A percentile compares a stretch with the other conserved stretches of the same genome.
phyloP scores from a whole-genome alignment of 768 basidiomycete species.

The Astraeus odoratus region DNA sequence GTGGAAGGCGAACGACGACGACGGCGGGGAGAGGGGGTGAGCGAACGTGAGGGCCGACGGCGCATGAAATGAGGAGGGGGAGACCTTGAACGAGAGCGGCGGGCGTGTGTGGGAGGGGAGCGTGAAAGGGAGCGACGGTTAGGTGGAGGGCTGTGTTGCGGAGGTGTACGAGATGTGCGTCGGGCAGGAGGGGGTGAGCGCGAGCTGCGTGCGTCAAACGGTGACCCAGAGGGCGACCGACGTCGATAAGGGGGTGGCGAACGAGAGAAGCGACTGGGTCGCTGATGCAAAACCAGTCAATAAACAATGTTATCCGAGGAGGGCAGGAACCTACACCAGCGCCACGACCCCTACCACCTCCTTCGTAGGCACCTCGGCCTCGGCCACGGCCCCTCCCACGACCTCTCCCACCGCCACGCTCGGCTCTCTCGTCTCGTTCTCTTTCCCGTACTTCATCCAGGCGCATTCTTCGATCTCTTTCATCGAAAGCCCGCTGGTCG shows the following conservation, averaged over 20 bases:
- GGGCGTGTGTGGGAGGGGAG: constrained; percentile 12
- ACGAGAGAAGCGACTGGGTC: constrained; percentile 40
- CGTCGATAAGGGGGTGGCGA: constrained; percentile 43
- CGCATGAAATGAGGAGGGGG: constrained; percentile 17
- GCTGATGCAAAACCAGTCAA: constrained; percentile 20
- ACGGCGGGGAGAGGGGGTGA: constrained; percentile 17
- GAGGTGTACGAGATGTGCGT: constrained; percentile 26
- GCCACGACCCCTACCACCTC: constrained; percentile 48
- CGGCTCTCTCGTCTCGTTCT: constrained; percentile 42
- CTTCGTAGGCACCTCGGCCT: constrained; percentile 42
- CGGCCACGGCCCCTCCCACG: constrained; percentile 56
- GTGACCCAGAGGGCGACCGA: constrained; percentile 34
- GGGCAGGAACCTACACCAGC: constrained; percentile 33
- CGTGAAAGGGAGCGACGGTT: constrained; percentile 34
- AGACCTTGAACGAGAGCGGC: constrained; percentile 20
- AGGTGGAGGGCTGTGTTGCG: constrained; percentile 28
- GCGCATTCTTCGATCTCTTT: constrained; percentile 61
- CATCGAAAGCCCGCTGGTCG: constrained; percentile 60
- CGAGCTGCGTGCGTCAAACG: constrained; percentile 33
- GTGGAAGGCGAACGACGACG: constrained; percentile 28
- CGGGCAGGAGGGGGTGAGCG: constrained; percentile 33
- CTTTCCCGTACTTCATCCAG: constrained; percentile 63
- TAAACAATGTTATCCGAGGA: background rate
- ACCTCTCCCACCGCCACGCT: constrained; percentile 41
- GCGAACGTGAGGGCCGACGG: constrained; percentile 22